Evolutionary conservation across 78 protist species (phyloP), one percentile per base, ranked within the genome.

Genomic region (Acrasis kona): DNA sequence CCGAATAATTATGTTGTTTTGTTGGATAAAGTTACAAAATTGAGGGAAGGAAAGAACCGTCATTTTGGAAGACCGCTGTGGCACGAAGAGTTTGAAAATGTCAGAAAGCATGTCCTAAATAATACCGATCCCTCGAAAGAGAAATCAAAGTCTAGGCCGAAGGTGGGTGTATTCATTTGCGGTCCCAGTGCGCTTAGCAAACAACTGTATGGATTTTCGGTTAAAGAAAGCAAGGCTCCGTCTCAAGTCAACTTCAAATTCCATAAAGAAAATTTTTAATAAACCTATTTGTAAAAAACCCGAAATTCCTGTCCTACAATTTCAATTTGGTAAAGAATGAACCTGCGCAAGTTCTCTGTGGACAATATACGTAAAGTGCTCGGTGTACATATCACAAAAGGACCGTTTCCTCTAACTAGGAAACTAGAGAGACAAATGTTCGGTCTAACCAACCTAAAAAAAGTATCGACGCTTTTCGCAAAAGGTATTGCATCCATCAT

Each of bases 181-280:
- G 92, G 92, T 42, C 89, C 92, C 40, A 69, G 75, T 58, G 67
- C 84, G 27, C 50, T 88, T 10, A 71, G 89, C 57, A 83, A 81
- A 39, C 0, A 40, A 30, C 81, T 88, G 27, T 73, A 84, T 40
- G 68, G 9, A 58, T 41, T 5, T 7, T 5, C 78, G 5, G 9
- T 39, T 74, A 40, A 66, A 27, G 64, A 42, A 30, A 29, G 73
- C 9, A 42, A 10, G 73, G 41, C 40, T 73, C 34, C 41, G 65
- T 41, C 39, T 39, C 36, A 65, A 76, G 4, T 77, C 42, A 27
- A 83, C 88, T 85, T 84, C 68, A 80, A 67, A 27, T 88, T 74
- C 61, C 40, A 88, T 57, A 88, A 88, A 66, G 92, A 88, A 76
- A 88, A 88, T 81, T 88, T 88, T 70, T 88, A 80, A 80, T n/a